phyloP scores from a whole-genome alignment of 108 stramenopile species.

The Fragilaria radians region DNA sequence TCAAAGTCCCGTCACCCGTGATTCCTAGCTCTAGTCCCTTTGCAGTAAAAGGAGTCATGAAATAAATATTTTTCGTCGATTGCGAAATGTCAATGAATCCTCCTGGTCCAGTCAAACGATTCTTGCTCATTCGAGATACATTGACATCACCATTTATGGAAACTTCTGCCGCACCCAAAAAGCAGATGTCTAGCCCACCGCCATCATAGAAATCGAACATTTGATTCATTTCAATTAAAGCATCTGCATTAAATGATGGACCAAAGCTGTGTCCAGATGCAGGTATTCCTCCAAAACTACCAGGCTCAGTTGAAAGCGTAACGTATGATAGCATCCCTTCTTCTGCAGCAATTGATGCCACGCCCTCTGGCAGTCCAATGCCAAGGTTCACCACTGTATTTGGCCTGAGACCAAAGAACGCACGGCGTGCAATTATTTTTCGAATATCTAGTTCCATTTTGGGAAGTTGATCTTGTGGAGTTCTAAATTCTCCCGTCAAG shows the following conservation, averaged over 20 bases:
- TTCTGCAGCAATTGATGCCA: constrained; percentile 70
- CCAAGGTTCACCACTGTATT: constrained; percentile 67
- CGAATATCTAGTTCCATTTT: constrained; percentile 42
- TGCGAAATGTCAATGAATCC: constrained; percentile 81
- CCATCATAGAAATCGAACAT: constrained; percentile 79
- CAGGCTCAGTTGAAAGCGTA: constrained; percentile 73
- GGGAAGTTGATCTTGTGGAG: constrained; percentile 28
- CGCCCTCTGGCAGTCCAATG: constrained; percentile 76
- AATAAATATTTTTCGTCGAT: constrained; percentile 47
- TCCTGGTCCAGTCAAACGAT: constrained; percentile 67
- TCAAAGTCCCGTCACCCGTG: constrained; percentile 39
- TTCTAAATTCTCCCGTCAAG: constrained; percentile 50
- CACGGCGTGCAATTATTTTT: constrained; percentile 74
- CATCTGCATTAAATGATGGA: constrained; percentile 58
- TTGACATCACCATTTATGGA: constrained; percentile 65
- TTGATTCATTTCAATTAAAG: constrained; percentile 70
- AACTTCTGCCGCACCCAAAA: constrained; percentile 67
- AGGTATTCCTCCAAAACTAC: constrained; percentile 58
- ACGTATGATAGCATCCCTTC: constrained; percentile 57
- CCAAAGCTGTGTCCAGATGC: constrained; percentile 72
- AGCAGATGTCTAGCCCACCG: constrained; percentile 56
- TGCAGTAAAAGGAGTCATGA: constrained; percentile 62
- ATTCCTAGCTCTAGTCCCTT: constrained; percentile 52
- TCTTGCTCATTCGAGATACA: constrained; percentile 57
- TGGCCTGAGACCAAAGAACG: constrained; percentile 46